Evolutionary conservation across 768 basidiomycete genomes (phyloP).

Genomic region (Nevesoporus exiguus): DNA sequence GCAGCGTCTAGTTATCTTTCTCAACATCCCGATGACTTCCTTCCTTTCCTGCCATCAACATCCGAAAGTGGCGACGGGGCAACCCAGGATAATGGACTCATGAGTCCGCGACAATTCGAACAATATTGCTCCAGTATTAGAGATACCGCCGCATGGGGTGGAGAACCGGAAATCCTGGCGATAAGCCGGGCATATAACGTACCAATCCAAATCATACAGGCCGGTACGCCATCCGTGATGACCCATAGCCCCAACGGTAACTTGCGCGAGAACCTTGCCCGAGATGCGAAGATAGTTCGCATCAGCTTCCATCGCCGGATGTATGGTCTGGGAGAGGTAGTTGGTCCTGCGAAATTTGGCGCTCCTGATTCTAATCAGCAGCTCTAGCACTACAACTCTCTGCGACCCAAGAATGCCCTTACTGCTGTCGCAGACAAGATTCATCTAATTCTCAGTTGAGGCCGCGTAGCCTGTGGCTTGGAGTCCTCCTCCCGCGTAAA

Average conservation of each 20-base stretch:
- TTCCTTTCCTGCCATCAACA: conserved; percentile 84
- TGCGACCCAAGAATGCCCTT: conserved; percentile 51
- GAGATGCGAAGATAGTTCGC: conserved; percentile 45
- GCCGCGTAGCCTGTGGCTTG: background rate
- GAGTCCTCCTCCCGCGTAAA: background rate
- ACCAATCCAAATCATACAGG: conserved; percentile 90
- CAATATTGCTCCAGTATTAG: conserved; percentile 76
- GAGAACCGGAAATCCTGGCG: conserved; percentile 95
- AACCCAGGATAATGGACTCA: conserved; percentile 58
- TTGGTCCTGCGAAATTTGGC: conserved; percentile 24
- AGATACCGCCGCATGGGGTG: conserved; percentile 91
- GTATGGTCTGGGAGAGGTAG: conserved; percentile 94
- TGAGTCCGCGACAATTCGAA: conserved; percentile 62
- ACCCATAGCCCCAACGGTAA: conserved; percentile 61
- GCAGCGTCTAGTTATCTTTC: conserved; percentile 81
- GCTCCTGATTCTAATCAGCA: conserved; percentile 3
- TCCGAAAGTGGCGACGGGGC: conserved; percentile 65
- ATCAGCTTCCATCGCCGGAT: conserved; percentile 92
- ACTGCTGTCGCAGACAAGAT: conserved; percentile 30
- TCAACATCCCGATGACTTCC: conserved; percentile 81
- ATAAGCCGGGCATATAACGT: conserved; percentile 75
- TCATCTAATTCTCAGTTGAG: conserved; percentile 29
- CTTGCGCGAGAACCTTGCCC: conserved; percentile 22
- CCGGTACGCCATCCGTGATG: conserved; percentile 77
- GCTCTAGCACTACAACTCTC: conserved; percentile 81